A percentile compares a stretch with the other conserved stretches of the same genome.
phyloP scores from a whole-genome alignment of 352 stramenopile genomes.

The Pythium phragmitis region DNA sequence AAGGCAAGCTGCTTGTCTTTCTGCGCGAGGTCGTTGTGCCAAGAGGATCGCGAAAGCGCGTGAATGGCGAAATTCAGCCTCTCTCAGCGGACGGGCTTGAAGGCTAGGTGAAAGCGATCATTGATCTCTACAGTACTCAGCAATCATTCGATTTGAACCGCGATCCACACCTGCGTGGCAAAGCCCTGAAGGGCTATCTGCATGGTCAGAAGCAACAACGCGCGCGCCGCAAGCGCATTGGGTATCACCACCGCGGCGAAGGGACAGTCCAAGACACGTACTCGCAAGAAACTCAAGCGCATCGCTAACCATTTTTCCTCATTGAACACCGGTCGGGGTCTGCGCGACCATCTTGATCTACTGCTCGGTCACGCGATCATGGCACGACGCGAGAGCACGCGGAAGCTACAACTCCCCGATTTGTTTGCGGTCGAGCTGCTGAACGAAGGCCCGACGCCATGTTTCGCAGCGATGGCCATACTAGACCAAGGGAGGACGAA shows the following conservation, averaged over 20 bases:
- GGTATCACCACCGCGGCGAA: slow-evolving; percentile 11
- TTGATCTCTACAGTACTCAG: slow-evolving; percentile 13
- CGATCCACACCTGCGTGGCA: background rate
- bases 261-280: background rate
- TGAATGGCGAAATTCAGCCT: too few species aligned
- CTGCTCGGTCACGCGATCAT: slow-evolving; percentile 3
- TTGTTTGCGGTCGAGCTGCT: slow-evolving; percentile 8
- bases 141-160: background rate
- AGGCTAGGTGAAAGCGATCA: slow-evolving; percentile 15
- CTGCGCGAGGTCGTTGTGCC: background rate
- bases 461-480: slow-evolving; percentile 2
- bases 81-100: slow-evolving; percentile 13
- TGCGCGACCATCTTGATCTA: slow-evolving; percentile 4
- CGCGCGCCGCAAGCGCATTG: background rate
- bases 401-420: slow-evolving; percentile 12
- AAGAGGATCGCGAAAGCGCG: too few species aligned
- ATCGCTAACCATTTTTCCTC: background rate
- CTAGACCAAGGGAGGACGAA: slow-evolving; percentile 15
- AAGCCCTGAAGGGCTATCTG: slow-evolving; percentile 5
- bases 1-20: background rate
- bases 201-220: slow-evolving; percentile 2
- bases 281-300: background rate
- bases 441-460: slow-evolving; percentile 1
- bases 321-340: background rate
- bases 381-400: slow-evolving; percentile 3